phyloP scores from a whole-genome alignment of 192 early-diverging fungal species.

The Entomortierella chlamydospora region DNA sequence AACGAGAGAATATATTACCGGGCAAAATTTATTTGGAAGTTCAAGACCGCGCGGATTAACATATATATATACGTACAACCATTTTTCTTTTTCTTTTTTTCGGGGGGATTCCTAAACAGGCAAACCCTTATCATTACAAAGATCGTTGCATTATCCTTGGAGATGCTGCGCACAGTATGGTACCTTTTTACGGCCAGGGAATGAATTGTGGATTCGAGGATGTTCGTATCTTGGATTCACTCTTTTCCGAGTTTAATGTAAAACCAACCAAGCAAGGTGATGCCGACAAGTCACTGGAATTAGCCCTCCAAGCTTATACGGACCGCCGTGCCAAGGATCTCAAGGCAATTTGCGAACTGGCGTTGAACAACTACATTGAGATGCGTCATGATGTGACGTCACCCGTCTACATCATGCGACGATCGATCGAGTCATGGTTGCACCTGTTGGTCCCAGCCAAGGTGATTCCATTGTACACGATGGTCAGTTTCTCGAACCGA shows the following conservation, averaged over 20 bases:
- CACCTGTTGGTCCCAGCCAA: constrained; percentile 76
- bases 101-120: background rate
- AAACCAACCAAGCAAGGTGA: constrained; percentile 24
- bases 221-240: constrained; percentile 70
- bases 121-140: constrained; percentile 88
- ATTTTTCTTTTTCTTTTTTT: constrained; percentile 11
- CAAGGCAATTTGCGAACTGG: constrained; percentile 91
- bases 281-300: constrained; percentile 49
- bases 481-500: constrained; percentile 93
- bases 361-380: constrained; percentile 94
- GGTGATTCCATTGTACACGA: constrained; percentile 93
- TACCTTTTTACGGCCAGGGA: constrained; percentile 97
- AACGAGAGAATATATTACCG: background rate
- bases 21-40: constrained; percentile 2
- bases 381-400: constrained; percentile 90
- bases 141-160: constrained; percentile 85
- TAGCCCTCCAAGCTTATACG: constrained; percentile 82
- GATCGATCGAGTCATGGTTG: constrained; percentile 80
- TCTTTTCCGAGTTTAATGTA: constrained; percentile 68
- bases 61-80: too few relatives aligned
- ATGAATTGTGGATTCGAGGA: constrained; percentile 99
- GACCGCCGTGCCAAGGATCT: constrained; percentile 76
- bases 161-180: constrained; percentile 98
- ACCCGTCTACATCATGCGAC: constrained; percentile 79
- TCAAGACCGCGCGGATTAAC: too few relatives aligned